Base-by-base conservation (phyloP, 306 rosid species). In the Gastrolobium villosum region DNA sequence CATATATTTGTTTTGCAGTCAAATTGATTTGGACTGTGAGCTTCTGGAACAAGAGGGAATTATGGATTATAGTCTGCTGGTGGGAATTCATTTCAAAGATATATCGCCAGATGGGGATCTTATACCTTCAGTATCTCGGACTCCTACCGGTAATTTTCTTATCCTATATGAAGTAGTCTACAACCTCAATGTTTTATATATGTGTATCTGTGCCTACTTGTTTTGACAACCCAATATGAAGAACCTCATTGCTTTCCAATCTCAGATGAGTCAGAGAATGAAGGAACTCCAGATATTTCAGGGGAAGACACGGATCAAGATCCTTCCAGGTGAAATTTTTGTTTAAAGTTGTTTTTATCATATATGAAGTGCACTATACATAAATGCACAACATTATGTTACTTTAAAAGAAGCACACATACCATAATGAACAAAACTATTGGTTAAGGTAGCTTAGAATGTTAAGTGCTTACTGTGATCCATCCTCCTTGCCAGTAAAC, bases 21-120 rank as follows among this genome's bases (percentile, higher is more conserved):
- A 94, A 90, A 46, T 92, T 67, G 99, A 94, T 80, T 86, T 72
- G 68, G 99, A 94, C 9, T 94, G 98, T 37, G 99, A 94, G 87
- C 88, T 94, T 75, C 83, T 94, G 28, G 97, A 94, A 72, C 97
- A 89, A 26, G 99, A 94, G 70, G 92, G 97, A 78, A 89, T 92
- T 60, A 94, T 92, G 99, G 99, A 94, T 83, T 94, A 94, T 69
- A 94, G 99, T 75, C 70, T 94, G 46, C 79, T 94, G 37, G 86
- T 94, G 75, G 99, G 99, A 26, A 92, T 94, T 80, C 93, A 89
- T 87, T 94, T 94, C 84, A 86, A 85, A 84, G 88, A 88, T 54
- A 88, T 87, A 70, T 86, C 99, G 10, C 72, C 83, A 35, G 87
- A 89, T 26, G 96, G 97, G 28, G 88, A 89, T 30, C 49, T 92